Evolutionary conservation across 2,329 filamentous ascomycete species (phyloP).

Genomic region (Ceratocystis smalleyi): DNA sequence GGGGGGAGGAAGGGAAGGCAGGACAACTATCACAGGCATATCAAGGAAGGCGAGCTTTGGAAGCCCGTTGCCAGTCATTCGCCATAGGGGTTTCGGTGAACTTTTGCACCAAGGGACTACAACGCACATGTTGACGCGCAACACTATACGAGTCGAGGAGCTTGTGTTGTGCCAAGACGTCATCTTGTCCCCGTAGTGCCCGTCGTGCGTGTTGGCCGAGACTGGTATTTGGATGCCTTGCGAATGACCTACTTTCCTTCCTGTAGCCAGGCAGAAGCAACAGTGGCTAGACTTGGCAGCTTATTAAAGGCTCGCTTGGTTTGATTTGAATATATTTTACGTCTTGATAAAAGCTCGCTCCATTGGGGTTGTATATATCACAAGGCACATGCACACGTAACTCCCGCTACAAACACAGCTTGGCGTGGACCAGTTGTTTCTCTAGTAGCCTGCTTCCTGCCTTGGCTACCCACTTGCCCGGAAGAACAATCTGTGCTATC

Average conservation of each 20-base stretch:
- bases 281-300: not conserved
- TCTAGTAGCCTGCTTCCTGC: not conserved
- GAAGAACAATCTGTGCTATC: constrained; percentile 5
- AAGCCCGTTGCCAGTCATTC: not conserved
- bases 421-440: not conserved
- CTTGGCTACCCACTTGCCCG: not conserved
- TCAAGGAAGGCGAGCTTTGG: not conserved
- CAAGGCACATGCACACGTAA: not conserved
- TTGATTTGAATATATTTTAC: no score
- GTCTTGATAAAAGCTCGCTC: not conserved
- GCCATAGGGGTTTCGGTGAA: not conserved
- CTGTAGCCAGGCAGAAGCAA: not conserved
- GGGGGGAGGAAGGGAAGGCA: not conserved
- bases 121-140: not conserved
- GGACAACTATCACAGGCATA: not conserved
- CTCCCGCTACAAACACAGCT: not conserved
- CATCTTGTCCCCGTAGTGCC: not conserved
- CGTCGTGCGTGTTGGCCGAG: not conserved
- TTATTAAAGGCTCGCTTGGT: not conserved
- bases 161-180: constrained; percentile 2
- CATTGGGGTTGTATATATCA: not conserved
- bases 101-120: not conserved
- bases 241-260: not conserved
- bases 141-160: not conserved
- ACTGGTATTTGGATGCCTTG: not conserved